Conservation (phyloP, 768 basidiomycete species). For the Mycena vitilis region DNA sequence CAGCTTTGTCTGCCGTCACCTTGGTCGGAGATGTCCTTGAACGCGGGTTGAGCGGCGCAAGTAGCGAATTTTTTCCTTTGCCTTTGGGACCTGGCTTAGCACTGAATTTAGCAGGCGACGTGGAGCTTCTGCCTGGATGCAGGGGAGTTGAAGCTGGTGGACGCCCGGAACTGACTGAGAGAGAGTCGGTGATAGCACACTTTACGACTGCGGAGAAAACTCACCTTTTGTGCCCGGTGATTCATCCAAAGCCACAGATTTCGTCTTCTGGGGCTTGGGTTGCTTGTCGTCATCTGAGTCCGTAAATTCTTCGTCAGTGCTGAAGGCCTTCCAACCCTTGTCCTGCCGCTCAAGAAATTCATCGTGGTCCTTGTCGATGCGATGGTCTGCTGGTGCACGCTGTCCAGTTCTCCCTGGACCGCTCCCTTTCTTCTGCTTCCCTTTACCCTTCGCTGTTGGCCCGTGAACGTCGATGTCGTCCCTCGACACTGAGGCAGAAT, state of each 20-base stretch:
- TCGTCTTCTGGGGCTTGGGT: background rate
- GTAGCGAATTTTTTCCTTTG: background rate
- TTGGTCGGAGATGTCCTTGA: background rate
- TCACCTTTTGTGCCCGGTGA: background rate
- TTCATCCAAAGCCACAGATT: background rate
- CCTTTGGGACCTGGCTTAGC: conserved; percentile 7
- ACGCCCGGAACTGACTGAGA: conserved; percentile 6
- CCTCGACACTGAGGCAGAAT: background rate
- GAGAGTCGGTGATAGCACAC: too few relatives aligned
- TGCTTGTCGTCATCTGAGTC: background rate
- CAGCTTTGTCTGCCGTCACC: background rate
- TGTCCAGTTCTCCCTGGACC: background rate
- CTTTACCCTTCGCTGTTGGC: background rate
- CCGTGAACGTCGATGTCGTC: background rate
- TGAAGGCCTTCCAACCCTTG: background rate
- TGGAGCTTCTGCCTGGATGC: background rate
- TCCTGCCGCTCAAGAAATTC: background rate
- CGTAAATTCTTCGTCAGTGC: background rate
- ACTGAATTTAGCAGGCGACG: conserved; percentile 9
- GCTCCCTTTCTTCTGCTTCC: background rate
- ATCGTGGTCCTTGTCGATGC: background rate
- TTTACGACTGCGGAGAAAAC: background rate
- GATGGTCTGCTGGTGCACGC: background rate
- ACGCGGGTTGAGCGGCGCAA: background rate
- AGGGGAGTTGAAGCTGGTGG: background rate